Evolutionary conservation across 1,284 basidiomycete genomes (phyloP).

Genomic region (Phylloporus gajari): DNA sequence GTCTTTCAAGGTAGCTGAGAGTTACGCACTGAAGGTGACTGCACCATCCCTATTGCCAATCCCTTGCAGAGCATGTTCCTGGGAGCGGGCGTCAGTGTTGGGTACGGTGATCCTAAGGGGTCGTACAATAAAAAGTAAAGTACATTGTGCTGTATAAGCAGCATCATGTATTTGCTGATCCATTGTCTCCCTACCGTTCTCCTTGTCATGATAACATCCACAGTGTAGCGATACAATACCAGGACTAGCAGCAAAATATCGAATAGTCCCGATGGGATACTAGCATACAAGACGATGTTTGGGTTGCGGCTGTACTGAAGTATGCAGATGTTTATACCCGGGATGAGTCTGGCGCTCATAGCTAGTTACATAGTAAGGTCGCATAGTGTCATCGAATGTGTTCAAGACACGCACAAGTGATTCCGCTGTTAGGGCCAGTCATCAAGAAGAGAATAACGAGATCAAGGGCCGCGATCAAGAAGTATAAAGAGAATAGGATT

Average conservation of each 20-base stretch:
- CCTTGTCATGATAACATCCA: slow-evolving; percentile 11
- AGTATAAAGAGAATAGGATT: no score
- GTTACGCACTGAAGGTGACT: slow-evolving; percentile 5
- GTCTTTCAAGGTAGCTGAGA: neutral
- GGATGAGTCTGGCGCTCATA: no score
- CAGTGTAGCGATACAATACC: slow-evolving; percentile 10
- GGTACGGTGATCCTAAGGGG: neutral
- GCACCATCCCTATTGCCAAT: neutral
- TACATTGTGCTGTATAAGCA: slow-evolving; percentile 18
- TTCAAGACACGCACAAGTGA: no score
- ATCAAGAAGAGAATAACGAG: no score
- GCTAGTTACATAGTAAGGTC: neutral
- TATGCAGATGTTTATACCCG: no score
- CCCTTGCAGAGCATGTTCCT: slow-evolving; percentile 14
- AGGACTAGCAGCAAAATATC: slow-evolving; percentile 16
- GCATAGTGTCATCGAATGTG: neutral
- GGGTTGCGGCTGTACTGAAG: no score
- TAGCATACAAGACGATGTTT: no score
- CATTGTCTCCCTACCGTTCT: slow-evolving; percentile 3
- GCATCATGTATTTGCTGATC: slow-evolving; percentile 21
- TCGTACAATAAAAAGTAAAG: slow-evolving; percentile 27
- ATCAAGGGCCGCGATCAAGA: no score
- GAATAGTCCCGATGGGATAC: slow-evolving; percentile 2
- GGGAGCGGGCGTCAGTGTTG: neutral
- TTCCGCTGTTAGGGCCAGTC: no score